phyloP scores from a whole-genome alignment of 2,329 filamentous ascomycete species.

The Aureobasidium lini region DNA sequence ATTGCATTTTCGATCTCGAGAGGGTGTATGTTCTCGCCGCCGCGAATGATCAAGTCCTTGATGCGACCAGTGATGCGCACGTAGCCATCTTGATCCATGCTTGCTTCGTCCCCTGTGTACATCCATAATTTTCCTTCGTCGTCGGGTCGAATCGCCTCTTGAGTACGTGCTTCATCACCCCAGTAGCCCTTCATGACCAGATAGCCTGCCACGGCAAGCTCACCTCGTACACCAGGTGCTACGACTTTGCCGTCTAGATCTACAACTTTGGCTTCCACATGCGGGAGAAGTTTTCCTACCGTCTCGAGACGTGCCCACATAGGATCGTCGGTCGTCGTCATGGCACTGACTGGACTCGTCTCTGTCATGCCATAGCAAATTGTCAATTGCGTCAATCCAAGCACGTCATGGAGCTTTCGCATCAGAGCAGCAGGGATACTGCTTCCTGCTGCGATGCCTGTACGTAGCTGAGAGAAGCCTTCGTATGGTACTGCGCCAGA shows the following conservation, averaged over 20 bases:
- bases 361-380: slow-evolving; percentile 98
- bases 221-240: slow-evolving; percentile 61
- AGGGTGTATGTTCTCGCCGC: slow-evolving; percentile 93
- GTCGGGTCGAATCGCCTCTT: slow-evolving; percentile 57
- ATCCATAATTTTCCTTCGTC: slow-evolving; percentile 66
- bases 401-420: slow-evolving; percentile 60
- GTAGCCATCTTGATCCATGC: slow-evolving; percentile 76
- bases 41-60: slow-evolving; percentile 92
- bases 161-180: slow-evolving; percentile 62
- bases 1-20: slow-evolving; percentile 72
- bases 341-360: slow-evolving; percentile 65
- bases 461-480: slow-evolving; percentile 49
- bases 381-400: slow-evolving; percentile 75
- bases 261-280: slow-evolving; percentile 73
- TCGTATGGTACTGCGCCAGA: slow-evolving; percentile 33
- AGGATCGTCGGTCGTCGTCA: slow-evolving; percentile 74
- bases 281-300: slow-evolving; percentile 76
- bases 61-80: slow-evolving; percentile 83
- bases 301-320: slow-evolving; percentile 63
- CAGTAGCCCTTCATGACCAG: slow-evolving; percentile 88
- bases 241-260: slow-evolving; percentile 54
- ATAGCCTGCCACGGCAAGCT: slow-evolving; percentile 78
- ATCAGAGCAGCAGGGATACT: slow-evolving; percentile 80
- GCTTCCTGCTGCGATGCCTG: slow-evolving; percentile 86
- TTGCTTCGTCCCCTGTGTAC: slow-evolving; percentile 84